These are phyloP conservation scores for Rhodocollybia butyracea DNA, from an alignment of 768 basidiomycete species.

Conservation along the genomic window DNA sequence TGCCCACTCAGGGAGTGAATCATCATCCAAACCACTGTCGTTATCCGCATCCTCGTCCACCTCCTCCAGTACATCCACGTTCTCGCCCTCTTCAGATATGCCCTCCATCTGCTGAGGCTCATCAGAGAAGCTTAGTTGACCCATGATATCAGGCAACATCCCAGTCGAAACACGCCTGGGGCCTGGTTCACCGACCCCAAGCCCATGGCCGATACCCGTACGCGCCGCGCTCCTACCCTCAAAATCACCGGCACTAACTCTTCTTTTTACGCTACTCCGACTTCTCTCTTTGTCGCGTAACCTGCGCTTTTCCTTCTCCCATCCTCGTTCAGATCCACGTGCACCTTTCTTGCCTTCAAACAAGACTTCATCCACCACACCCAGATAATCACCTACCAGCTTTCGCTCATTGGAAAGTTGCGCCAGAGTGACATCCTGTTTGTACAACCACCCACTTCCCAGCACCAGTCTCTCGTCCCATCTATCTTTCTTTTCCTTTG, in stretches of 20 bases:
- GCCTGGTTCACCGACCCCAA: slow-evolving; percentile 18
- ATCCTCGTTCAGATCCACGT: slow-evolving; percentile 41
- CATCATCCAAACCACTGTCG: slow-evolving; percentile 53
- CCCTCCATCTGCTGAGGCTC: slow-evolving; percentile 58
- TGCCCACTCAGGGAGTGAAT: slow-evolving; percentile 79
- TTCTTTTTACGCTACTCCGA: slow-evolving; percentile 37
- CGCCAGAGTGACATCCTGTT: slow-evolving; percentile 53
- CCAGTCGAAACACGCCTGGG: slow-evolving; percentile 57
- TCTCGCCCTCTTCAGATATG: slow-evolving; percentile 33
- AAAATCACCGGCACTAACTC: slow-evolving; percentile 46
- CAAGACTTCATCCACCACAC: slow-evolving; percentile 77
- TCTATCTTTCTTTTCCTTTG: slow-evolving; percentile 59
- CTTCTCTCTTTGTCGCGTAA: slow-evolving; percentile 36
- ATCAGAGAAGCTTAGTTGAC: slow-evolving; percentile 40
- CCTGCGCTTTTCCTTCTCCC: slow-evolving; percentile 45
- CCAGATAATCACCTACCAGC: slow-evolving; percentile 59
- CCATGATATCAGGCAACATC: slow-evolving; percentile 49
- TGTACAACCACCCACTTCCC: slow-evolving; percentile 81
- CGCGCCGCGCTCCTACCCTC: slow-evolving; percentile 15
- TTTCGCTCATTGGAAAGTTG: slow-evolving; percentile 56
- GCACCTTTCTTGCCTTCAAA: slow-evolving; percentile 56
- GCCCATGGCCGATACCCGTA: slow-evolving; percentile 17
- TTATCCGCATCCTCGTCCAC: slow-evolving; percentile 37
- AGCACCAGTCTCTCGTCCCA: slow-evolving; percentile 84
- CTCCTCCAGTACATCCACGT: slow-evolving; percentile 18